Evolutionary conservation across 2,329 filamentous ascomycete species (phyloP), one percentile per base, ranked within the genome.

Genomic region (Orbilia blumenaviensis): DNA sequence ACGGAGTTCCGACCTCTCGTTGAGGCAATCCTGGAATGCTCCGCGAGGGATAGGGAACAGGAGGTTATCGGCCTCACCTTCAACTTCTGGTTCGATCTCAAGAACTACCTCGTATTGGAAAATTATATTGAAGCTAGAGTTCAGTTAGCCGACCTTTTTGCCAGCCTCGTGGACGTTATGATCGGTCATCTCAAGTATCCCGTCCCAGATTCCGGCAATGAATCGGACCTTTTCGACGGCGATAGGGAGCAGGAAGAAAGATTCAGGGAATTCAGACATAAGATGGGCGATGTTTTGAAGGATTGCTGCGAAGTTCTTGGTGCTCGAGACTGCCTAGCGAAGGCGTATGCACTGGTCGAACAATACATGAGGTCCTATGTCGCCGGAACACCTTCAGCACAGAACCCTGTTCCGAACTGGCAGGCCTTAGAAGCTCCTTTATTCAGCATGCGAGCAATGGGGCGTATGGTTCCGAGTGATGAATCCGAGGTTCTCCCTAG

Each of bases 251-350:
- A 93, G 76, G 95, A 99, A 83, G 95, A 99, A 80, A 96, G 95
- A 82, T 99, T 99, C 84, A 89, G 95, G 54, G 93, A 96, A 81
- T 99, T 98, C 85, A 88, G 95, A 79, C 95, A 99, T 82, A 90
- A 93, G 63, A 98, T 99, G 93, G 95, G 95, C 36, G 96, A 99
- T 82, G 96, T 96, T 0, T 87, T 99, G 58, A 99, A 99, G 84
- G 95, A 99, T 81, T 92, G 92, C 66, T 99, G 95, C 83, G 92
- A 97, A 82, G 94, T 99, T 42, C 93, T 99, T 85, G 94, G 94
- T 8, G 92, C 96, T 9, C 91, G 92, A 0, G 92, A 96, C 78
- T 98, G 95, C 80, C 86, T 99, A 52, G 89, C 89, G 78, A 99
- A 99, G 83, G 91, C 96, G 5, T 93, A 96, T 79, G 86, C 91